Evolutionary conservation across 2,329 filamentous ascomycete species (phyloP).

Genomic region (Aspergillus aculeatus): DNA sequence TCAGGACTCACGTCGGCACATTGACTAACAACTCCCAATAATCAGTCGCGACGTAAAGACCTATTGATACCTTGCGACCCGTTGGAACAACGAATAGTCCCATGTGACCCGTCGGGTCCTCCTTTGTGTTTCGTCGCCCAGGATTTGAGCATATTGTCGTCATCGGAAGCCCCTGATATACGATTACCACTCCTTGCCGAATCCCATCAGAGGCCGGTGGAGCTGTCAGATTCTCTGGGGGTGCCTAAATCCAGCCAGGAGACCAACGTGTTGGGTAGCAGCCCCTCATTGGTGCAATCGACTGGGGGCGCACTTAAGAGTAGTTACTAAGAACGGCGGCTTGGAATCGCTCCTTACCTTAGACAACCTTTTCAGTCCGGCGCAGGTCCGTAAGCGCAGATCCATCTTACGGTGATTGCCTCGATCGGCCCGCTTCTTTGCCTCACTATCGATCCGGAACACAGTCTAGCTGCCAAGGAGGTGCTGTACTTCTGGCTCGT

Average conservation of each 20-base stretch:
- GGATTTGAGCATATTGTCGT: constrained; percentile 7
- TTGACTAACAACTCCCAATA: background rate
- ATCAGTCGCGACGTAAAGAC: background rate
- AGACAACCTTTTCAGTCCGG: background rate
- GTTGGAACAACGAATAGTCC: constrained; percentile 1
- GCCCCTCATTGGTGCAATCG: constrained; percentile 18
- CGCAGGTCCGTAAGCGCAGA: constrained; percentile 6
- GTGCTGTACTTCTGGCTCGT: constrained; percentile 19
- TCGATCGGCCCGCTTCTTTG: constrained; percentile 19
- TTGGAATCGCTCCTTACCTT: constrained; percentile 13
- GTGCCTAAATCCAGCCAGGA: constrained; percentile 14
- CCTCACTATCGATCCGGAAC: constrained; percentile 21
- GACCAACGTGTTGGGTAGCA: constrained; percentile 20
- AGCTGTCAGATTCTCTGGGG: constrained; percentile 18
- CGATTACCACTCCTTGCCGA: constrained; percentile 11
- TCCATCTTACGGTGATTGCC: constrained; percentile 8
- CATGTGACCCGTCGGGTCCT: constrained; percentile 1
- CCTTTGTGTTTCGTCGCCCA: background rate
- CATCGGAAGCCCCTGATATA: constrained; percentile 10
- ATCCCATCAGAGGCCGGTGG: constrained; percentile 15
- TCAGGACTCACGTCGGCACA: background rate
- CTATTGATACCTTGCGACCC: background rate
- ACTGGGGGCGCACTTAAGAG: constrained; percentile 9
- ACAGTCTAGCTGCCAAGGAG: constrained; percentile 20
- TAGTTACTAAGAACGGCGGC: constrained; percentile 9